Evolutionary conservation across 2,329 filamentous ascomycete species (phyloP).

Genomic region (Sordariomycetes sp.): DNA sequence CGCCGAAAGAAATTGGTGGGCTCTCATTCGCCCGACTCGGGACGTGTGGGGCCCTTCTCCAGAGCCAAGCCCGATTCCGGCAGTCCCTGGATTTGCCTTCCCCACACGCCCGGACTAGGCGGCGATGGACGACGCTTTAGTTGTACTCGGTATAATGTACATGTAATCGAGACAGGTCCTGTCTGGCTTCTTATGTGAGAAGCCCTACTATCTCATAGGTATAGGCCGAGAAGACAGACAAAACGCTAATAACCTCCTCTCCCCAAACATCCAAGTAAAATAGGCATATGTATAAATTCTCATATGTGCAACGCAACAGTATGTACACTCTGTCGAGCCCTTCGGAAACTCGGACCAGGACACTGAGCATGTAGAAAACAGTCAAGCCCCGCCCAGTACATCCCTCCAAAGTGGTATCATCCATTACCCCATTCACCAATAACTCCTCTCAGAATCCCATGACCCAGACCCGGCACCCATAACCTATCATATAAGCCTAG

Average conservation of each 20-base stretch:
- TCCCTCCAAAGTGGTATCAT: background rate
- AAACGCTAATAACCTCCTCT: too few relatives aligned
- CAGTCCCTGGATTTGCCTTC: background rate
- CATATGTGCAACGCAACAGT: too few relatives aligned
- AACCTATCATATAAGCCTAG: background rate
- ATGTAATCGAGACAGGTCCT: too few relatives aligned
- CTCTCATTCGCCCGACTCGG: background rate
- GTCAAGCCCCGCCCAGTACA: background rate
- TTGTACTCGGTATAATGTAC: background rate
- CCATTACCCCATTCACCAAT: background rate
- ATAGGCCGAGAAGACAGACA: too few relatives aligned
- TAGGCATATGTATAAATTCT: too few relatives aligned
- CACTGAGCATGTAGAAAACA: background rate
- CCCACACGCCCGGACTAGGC: background rate
- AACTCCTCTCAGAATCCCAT: background rate
- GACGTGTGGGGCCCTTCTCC: background rate
- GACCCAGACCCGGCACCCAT: background rate
- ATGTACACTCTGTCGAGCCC: too few relatives aligned
- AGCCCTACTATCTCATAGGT: too few relatives aligned
- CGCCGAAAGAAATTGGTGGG: background rate
- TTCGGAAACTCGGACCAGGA: too few relatives aligned
- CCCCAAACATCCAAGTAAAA: too few relatives aligned
- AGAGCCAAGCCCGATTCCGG: background rate
- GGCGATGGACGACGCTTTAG: background rate
- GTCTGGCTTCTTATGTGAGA: too few relatives aligned